Percentiles rank a stretch among this genome's conserved stretches.
These are phyloP conservation scores for Chaetomium strumarium DNA, from an alignment of 2,329 filamentous ascomycete species.

Conservation along the genomic window DNA sequence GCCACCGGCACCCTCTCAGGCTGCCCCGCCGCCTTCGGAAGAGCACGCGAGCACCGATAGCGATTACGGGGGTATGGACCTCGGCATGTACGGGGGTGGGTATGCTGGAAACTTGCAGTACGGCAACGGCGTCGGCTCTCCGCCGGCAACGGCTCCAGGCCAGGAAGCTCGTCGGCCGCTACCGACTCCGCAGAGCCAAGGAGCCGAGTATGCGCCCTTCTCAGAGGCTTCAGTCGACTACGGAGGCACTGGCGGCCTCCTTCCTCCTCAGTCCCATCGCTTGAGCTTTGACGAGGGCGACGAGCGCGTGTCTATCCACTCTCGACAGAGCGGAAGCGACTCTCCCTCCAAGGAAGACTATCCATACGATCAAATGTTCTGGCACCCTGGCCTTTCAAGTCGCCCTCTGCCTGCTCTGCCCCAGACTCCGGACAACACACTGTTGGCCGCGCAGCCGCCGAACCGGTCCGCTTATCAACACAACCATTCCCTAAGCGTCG, in stretches of 20 bases:
- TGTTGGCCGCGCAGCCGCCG: slow-evolving; percentile 28
- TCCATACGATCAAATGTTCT: slow-evolving; percentile 71
- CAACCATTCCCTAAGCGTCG: slow-evolving; percentile 43
- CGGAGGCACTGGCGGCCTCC: slow-evolving; percentile 81
- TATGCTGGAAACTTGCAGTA: slow-evolving; percentile 51
- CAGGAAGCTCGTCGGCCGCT: slow-evolving; percentile 44
- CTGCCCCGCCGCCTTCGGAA: slow-evolving; percentile 42
- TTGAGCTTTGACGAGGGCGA: slow-evolving; percentile 92
- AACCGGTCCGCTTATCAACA: slow-evolving; percentile 46
- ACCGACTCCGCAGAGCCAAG: slow-evolving; percentile 39
- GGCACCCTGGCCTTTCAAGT: slow-evolving; percentile 72
- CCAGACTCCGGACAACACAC: slow-evolving; percentile 14
- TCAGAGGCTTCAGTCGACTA: slow-evolving; percentile 72
- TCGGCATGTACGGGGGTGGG: slow-evolving; percentile 68
- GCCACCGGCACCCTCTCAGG: slow-evolving; percentile 29
- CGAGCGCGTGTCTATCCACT: slow-evolving; percentile 58
- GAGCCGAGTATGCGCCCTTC: slow-evolving; percentile 38
- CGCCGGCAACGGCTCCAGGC: slow-evolving; percentile 33
- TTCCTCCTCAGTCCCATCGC: slow-evolving; percentile 65
- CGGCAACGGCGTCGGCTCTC: slow-evolving; percentile 42
- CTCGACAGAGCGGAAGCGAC: slow-evolving; percentile 54
- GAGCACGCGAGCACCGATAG: slow-evolving; percentile 59
- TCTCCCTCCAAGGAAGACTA: slow-evolving; percentile 67
- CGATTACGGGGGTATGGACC: slow-evolving; percentile 66
- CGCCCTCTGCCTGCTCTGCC: slow-evolving; percentile 60